A percentile compares a stretch with the other conserved stretches of the same genome.
Evolutionary conservation across 1,284 basidiomycete genomes (phyloP).

Genomic region (Cryptococcus depauperatus): DNA sequence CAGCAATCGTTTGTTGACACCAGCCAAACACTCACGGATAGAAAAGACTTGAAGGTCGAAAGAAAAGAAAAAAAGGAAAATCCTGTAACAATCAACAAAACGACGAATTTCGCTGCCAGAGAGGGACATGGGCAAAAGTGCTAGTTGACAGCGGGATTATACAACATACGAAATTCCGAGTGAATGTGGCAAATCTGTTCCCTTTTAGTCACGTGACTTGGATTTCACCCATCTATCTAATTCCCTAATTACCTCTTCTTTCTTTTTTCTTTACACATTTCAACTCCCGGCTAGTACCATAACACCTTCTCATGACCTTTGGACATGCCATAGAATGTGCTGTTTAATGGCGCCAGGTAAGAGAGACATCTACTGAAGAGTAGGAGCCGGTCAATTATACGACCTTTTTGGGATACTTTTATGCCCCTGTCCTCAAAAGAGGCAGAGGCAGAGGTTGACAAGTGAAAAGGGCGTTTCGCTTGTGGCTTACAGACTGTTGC

Average conservation of each 20-base stretch:
- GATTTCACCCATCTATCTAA: too few species aligned
- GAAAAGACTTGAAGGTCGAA: too few species aligned
- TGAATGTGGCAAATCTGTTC: too few species aligned
- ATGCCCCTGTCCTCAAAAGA: not conserved
- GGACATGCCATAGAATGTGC: not conserved
- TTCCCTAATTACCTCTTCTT: conserved; percentile 4
- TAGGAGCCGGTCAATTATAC: conserved; percentile 34
- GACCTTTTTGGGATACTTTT: conserved; percentile 3
- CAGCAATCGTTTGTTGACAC: too few species aligned
- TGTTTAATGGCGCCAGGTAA: conserved; percentile 35
- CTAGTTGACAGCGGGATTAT: too few species aligned
- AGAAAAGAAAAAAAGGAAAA: too few species aligned
- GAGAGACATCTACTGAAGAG: conserved; percentile 11
- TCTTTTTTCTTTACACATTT: conserved; percentile 16
- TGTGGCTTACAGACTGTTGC: conserved; percentile 29
- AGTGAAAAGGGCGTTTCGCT: conserved; percentile 33
- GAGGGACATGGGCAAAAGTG: too few species aligned
- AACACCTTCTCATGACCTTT: conserved; percentile 9
- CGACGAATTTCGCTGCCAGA: too few species aligned
- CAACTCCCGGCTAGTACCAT: conserved; percentile 25
- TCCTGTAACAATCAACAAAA: too few species aligned
- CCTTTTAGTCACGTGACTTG: not conserved
- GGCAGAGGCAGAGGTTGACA: conserved; percentile 5
- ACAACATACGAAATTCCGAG: too few species aligned
- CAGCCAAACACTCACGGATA: too few species aligned